A percentile compares a stretch with the other conserved stretches of the same genome.
These are phyloP conservation scores for Drechslerella coelobrocha DNA, from an alignment of 2,329 filamentous ascomycete species.

Conservation along the genomic window DNA sequence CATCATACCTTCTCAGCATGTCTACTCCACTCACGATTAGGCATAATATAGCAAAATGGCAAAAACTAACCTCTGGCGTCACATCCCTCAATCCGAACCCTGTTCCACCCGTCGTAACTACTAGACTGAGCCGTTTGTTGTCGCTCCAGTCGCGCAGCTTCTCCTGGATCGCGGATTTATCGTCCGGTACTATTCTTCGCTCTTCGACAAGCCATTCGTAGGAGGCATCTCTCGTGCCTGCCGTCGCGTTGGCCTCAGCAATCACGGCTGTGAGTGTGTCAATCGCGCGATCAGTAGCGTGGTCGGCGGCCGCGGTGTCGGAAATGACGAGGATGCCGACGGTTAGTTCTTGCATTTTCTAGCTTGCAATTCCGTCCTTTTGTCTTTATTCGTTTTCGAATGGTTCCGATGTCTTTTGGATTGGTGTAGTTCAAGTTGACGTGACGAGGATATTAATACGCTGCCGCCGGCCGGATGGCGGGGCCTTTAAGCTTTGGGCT, in stretches of 20 bases:
- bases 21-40: neutral
- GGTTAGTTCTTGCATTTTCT: conserved; percentile 62
- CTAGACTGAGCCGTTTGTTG: conserved; percentile 70
- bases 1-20: conserved; percentile 45
- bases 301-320: conserved; percentile 82
- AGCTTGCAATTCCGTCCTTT: neutral
- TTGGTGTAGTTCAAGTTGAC: no score
- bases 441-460: no score
- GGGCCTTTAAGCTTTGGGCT: no score
- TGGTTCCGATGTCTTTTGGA: no score
- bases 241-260: conserved; percentile 64
- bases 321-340: conserved; percentile 86
- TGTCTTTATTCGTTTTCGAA: neutral
- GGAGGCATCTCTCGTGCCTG: conserved; percentile 7
- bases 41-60: neutral
- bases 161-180: conserved; percentile 74
- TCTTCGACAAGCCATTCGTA: conserved; percentile 70
- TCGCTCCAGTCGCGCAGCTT: conserved; percentile 78
- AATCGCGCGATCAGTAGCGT: conserved; percentile 76
- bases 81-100: conserved; percentile 85
- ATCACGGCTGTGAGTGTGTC: conserved; percentile 72
- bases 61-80: conserved; percentile 77
- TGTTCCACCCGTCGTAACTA: conserved; percentile 90
- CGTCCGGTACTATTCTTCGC: conserved; percentile 80
- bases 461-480: no score